A percentile compares a stretch with the other conserved stretches of the same genome.
Evolutionary conservation across 192 early-diverging fungal genomes (phyloP).

Genomic region (Backusella mclennaniae): DNA sequence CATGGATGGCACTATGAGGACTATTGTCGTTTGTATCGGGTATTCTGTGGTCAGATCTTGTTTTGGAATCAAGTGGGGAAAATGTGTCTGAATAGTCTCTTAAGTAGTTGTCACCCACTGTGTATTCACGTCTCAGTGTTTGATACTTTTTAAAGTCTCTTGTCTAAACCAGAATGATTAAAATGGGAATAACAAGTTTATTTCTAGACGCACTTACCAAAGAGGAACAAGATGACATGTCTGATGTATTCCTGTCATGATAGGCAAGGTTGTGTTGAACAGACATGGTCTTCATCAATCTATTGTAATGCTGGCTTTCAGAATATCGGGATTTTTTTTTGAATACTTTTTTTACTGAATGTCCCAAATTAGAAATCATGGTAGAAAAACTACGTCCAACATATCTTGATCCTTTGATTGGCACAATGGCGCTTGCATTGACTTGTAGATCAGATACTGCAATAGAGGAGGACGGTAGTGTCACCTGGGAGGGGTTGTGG

Average conservation of each 20-base stretch:
- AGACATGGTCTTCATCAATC: slow-evolving; percentile 9
- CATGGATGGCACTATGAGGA: neutral
- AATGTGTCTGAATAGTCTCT: neutral
- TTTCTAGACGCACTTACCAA: neutral
- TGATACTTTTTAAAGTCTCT: neutral
- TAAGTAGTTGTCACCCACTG: neutral
- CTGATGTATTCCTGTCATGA: neutral
- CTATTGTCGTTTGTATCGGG: neutral
- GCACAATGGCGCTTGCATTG: neutral
- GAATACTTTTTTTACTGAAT: slow-evolving; percentile 7
- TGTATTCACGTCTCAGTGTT: neutral
- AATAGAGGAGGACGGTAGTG: neutral
- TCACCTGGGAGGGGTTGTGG: neutral
- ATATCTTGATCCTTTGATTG: neutral
- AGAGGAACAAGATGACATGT: neutral
- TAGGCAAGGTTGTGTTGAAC: neutral
- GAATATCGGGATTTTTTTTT: slow-evolving; percentile 4
- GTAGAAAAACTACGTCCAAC: slow-evolving; percentile 9
- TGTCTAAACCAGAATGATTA: neutral
- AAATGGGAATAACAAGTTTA: neutral
- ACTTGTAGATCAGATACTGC: neutral
- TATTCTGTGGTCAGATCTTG: neutral
- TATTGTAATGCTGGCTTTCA: neutral
- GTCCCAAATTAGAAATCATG: slow-evolving; percentile 2
- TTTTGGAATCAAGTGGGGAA: neutral